Evolutionary conservation across 2,329 filamentous ascomycete species (phyloP), one percentile per base, ranked within the genome.

Genomic region (Bipolaris oryzae): DNA sequence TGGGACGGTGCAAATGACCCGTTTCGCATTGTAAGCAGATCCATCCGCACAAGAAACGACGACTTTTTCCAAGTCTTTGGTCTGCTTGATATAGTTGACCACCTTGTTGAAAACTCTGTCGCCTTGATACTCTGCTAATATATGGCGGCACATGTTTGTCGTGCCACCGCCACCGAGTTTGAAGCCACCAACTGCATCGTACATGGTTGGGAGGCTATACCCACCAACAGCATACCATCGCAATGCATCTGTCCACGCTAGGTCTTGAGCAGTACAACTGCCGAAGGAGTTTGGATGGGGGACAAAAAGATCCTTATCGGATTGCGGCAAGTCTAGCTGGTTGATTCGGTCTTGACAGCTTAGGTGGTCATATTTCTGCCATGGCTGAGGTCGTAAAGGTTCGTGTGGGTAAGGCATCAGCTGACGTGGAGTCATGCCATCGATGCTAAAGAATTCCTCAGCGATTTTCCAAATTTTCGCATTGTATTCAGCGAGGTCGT

Each of bases 151-250:
- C 39, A 42, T 42, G 10, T 42, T 42, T n/a, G 39, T 42, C 11
- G 39, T 42, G n/a, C 39, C 39, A 25, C 39, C 39, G 7, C 39
- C 39, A 25, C 39, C 39, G 1, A 42, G 21, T 42, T 42, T 42
- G 7, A 42, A 42, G 21, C 39, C 1, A 25, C 39, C 39, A 25
- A 42, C 11, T 42, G 39, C 39, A 42, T 42, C 39, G 21, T 25
- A 42, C 39, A 42, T 42, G 0, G 20, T 42, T 3, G 21, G 2
- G 39, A 42, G 3, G 21, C 20, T 42, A 42, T 42, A 42, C 1
- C 39, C 39, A 42, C 39, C 39, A 42, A 13, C 39, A 25, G 39
- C 39, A 42, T 42, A 42, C 39, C 39, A 42, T 42, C 39, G 39
- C 39, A 42, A 42, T 3, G 39, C 39, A 42, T 42, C 39, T 42